Percentiles rank a stretch among this genome's conserved stretches.
Conservation (phyloP, 208 protist species). For the Borovskyia barvae region DNA sequence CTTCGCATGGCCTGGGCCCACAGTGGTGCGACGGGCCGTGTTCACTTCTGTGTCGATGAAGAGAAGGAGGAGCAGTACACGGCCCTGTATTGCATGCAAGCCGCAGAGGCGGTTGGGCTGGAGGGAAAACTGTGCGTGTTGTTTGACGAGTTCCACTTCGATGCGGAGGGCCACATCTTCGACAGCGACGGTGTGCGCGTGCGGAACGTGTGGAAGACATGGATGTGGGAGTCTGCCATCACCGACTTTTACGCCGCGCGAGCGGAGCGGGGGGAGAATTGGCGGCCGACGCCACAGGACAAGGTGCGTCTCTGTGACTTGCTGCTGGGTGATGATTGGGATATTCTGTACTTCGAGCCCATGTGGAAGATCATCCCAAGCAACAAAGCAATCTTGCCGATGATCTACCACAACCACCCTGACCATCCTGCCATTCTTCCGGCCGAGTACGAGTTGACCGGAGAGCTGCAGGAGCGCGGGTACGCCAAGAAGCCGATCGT, state of each 20-base stretch:
- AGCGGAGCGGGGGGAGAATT: slow-evolving; percentile 57
- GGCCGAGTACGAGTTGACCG: slow-evolving; percentile 66
- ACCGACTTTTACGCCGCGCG: slow-evolving; percentile 61
- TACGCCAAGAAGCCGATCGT: slow-evolving; percentile 89
- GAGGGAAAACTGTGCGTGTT: slow-evolving; percentile 83
- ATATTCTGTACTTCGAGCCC: slow-evolving; percentile 83
- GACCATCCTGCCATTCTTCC: slow-evolving; percentile 72
- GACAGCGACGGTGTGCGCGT: slow-evolving; percentile 78
- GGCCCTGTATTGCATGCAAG: slow-evolving; percentile 74
- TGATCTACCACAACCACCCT: slow-evolving; percentile 83
- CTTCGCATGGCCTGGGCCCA: slow-evolving; percentile 61
- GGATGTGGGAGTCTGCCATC: slow-evolving; percentile 91
- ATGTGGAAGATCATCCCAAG: slow-evolving; percentile 92
- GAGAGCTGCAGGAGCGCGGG: slow-evolving; percentile 49
- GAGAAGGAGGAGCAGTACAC: slow-evolving; percentile 90
- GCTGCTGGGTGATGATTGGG: slow-evolving; percentile 67
- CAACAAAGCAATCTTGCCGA: slow-evolving; percentile 90
- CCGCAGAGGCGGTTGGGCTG: slow-evolving; percentile 66
- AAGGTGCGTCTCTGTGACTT: slow-evolving; percentile 87
- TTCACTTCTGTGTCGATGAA: slow-evolving; percentile 88
- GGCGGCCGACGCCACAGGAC: slow-evolving; percentile 59
- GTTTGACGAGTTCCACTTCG: slow-evolving; percentile 89
- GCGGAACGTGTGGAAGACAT: slow-evolving; percentile 89
- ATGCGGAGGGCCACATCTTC: slow-evolving; percentile 63
- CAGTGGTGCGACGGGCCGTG: slow-evolving; percentile 59